Evolutionary conservation across 225 moss, liverwort and hornwort genomes (phyloP), one percentile per base, ranked within the genome.

Genomic region (Polytrichum commune): DNA sequence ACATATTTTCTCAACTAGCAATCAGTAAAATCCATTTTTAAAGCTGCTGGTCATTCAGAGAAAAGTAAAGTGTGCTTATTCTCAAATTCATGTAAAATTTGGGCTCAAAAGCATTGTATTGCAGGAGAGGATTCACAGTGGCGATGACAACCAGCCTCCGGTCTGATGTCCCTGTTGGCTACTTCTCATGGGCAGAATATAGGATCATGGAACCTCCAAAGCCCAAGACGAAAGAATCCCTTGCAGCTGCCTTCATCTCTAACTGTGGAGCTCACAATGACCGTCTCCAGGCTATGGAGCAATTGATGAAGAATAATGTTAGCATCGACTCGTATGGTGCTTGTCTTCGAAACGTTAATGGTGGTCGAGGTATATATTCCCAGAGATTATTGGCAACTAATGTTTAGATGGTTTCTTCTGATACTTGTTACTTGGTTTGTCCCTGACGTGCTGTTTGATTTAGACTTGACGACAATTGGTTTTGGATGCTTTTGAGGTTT

Each of bases 181-280:
- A 95, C 73, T 88, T 96, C 65, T 96, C 96, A 33, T 96, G 98
- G 98, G 93, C 90, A 8, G 98, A 98, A 29, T 98, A 98, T 69
- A 75, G 74, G n/a, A 81, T 98, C 9, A 98, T 98, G 98, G 85
- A 80, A 27, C 91, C 91, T 30, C 88, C 86, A 5, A 70, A 69
- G 63, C 54, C 33, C 1, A 98, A 98, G 83, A 79, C 79, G 1
- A 84, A 89, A 33, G 63, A 69, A 18, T 81, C 86, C 24, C 75
- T 85, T 67, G 93, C 93, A 68, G 98, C 90, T 65, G 98, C 95
- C 18, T 98, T 98, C 74, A 98, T 98, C 73, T 98, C 98, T 27
- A 98, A 98, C 60, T 98, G 98, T 69, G 95, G 87, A 55, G 95
- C 93, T 26, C 98, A 89, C 64, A 98, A 98, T 65, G 90, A 90